These are phyloP conservation scores for Pyrenula massariospora DNA, from an alignment of 495 filamentous ascomycete genomes.

Conservation along the genomic window DNA sequence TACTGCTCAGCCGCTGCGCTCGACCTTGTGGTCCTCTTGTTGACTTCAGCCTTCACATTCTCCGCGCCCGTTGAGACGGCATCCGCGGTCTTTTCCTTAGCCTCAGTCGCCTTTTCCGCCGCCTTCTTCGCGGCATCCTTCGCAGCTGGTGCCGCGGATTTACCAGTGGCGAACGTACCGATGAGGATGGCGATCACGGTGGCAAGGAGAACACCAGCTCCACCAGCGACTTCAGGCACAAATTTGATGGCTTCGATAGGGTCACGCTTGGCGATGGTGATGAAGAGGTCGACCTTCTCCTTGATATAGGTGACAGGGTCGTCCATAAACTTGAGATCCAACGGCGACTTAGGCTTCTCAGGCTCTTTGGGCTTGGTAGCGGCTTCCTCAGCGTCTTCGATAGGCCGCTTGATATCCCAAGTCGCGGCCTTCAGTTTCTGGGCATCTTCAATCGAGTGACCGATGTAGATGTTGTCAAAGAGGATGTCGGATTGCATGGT, in stretches of 20 bases:
- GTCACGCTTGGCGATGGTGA: slow-evolving; percentile 73
- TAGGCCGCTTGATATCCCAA: slow-evolving; percentile 80
- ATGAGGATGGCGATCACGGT: slow-evolving; percentile 59
- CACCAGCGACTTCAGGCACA: slow-evolving; percentile 82
- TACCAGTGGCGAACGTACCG: slow-evolving; percentile 40
- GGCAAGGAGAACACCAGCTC: slow-evolving; percentile 54
- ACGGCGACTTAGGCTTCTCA: slow-evolving; percentile 48
- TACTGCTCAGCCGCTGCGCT: slow-evolving; percentile 23
- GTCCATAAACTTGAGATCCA: slow-evolving; percentile 80
- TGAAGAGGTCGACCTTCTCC: slow-evolving; percentile 85
- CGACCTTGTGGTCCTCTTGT: slow-evolving; percentile 53
- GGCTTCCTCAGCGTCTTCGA: slow-evolving; percentile 76
- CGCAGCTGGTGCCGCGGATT: slow-evolving; percentile 40
- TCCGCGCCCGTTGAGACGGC: slow-evolving; percentile 50
- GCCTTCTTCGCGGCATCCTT: slow-evolving; percentile 50
- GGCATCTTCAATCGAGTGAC: slow-evolving; percentile 91
- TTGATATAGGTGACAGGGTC: slow-evolving; percentile 81
- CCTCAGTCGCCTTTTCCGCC: slow-evolving; percentile 74
- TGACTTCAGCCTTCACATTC: slow-evolving; percentile 34
- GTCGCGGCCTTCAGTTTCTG: slow-evolving; percentile 82
- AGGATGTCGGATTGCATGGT: slow-evolving; percentile 99
- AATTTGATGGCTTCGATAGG: slow-evolving; percentile 84
- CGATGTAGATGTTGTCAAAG: slow-evolving; percentile 99
- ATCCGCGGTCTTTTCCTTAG: slow-evolving; percentile 52
- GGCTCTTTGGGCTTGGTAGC: slow-evolving; percentile 70